These are phyloP conservation scores for Silene uniflora DNA, from an alignment of 148 eudicot genomes.

Conservation along the genomic window DNA sequence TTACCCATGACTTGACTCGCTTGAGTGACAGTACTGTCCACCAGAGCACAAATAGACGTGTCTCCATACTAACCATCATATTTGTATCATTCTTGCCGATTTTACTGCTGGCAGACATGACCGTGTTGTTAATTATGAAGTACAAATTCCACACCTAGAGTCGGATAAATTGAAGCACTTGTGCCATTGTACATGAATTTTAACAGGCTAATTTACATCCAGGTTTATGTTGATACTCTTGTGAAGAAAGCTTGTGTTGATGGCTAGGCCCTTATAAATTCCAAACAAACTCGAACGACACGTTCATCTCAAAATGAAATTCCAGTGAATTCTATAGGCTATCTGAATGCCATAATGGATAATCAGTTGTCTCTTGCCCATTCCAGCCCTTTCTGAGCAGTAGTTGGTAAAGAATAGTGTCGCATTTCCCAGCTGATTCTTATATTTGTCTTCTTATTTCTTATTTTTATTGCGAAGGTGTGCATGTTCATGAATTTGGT, in stretches of 20 bases:
- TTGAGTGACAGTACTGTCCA: too few relatives aligned
- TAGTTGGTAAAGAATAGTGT: conserved; percentile 42
- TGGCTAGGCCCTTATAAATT: conserved; percentile 65
- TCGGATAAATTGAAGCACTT: not conserved
- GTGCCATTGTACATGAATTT: not conserved
- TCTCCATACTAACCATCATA: too few relatives aligned
- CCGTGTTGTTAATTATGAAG: too few relatives aligned
- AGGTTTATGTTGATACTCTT: conserved; percentile 76
- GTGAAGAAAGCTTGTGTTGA: conserved; percentile 95
- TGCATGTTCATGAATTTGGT: too few relatives aligned
- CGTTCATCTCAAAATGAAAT: conserved; percentile 47
- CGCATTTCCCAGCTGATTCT: too few relatives aligned
- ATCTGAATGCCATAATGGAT: conserved; percentile 42
- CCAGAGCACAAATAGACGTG: too few relatives aligned
- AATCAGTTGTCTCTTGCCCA: conserved; percentile 54
- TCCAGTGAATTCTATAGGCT: conserved; percentile 35
- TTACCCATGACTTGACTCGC: too few relatives aligned
- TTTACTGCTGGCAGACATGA: too few relatives aligned
- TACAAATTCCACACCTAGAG: too few relatives aligned
- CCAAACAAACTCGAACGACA: conserved; percentile 61
- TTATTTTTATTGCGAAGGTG: too few relatives aligned
- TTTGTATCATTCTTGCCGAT: too few relatives aligned
- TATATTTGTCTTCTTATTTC: too few relatives aligned
- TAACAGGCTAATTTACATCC: conserved; percentile 16
- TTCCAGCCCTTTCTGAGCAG: conserved; percentile 42